phyloP scores from a whole-genome alignment of 768 basidiomycete species.

The Termitomyces sp. region DNA sequence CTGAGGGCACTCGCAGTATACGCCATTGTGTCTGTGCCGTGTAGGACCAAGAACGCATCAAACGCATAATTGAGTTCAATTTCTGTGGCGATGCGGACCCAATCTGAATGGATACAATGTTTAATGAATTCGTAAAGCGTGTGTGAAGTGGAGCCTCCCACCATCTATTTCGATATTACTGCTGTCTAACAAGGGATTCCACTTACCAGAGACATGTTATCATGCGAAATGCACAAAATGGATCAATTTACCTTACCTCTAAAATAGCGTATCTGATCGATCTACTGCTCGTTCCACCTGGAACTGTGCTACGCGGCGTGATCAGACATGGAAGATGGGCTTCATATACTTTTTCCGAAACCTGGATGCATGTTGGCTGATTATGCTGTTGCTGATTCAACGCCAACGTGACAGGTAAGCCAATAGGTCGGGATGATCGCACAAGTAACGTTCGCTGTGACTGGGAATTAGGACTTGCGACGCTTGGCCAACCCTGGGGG shows the following conservation, averaged over 20 bases:
- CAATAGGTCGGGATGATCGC: slow-evolving; percentile 67
- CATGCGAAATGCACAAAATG: slow-evolving; percentile 3
- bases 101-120: slow-evolving; percentile 46
- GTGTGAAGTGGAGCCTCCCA: slow-evolving; percentile 20
- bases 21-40: slow-evolving; percentile 91
- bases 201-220: slow-evolving; percentile 37
- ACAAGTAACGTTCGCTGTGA: slow-evolving; percentile 46
- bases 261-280: slow-evolving; percentile 82
- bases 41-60: slow-evolving; percentile 87
- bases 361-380: slow-evolving; percentile 37
- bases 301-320: slow-evolving; percentile 65
- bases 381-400: slow-evolving; percentile 20
- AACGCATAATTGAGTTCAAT: slow-evolving; percentile 92
- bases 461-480: slow-evolving; percentile 14
- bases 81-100: slow-evolving; percentile 87
- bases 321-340: slow-evolving; percentile 70
- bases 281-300: slow-evolving; percentile 56
- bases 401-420: slow-evolving; percentile 32
- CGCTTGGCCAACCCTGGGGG: slow-evolving; percentile 27
- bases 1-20: slow-evolving; percentile 86
- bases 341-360: slow-evolving; percentile 66
- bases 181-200: slow-evolving; percentile 84
- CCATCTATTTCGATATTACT: slow-evolving; percentile 84
- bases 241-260: slow-evolving; percentile 59
- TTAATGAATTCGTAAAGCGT: slow-evolving; percentile 1